Evolutionary conservation across 2,329 filamentous ascomycete species (phyloP).

Genomic region (Trichothecium sympodiale): DNA sequence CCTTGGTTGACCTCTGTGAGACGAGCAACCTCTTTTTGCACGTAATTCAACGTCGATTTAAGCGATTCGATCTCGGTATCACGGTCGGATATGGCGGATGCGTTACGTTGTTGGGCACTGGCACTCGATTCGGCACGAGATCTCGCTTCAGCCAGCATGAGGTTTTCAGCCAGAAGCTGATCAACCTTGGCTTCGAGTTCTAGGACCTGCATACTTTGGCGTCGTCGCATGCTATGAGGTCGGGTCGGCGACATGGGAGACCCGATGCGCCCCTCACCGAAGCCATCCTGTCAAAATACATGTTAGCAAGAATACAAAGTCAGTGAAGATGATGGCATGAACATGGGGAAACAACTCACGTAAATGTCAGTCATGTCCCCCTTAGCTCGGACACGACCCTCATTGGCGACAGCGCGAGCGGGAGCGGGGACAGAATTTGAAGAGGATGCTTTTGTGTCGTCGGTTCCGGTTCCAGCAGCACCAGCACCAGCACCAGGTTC

Average conservation of each 20-base stretch:
- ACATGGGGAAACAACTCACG: conserved; percentile 49
- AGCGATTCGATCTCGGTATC: conserved; percentile 80
- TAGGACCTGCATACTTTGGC: conserved; percentile 93
- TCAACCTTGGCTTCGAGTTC: conserved; percentile 83
- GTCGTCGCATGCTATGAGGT: conserved; percentile 89
- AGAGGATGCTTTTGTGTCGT: conserved; percentile 11
- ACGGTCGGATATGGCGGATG: conserved; percentile 64
- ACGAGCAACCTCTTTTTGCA: conserved; percentile 72
- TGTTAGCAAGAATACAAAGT: conserved; percentile 2
- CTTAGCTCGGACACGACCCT: conserved; percentile 72
- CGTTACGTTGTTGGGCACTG: conserved; percentile 46
- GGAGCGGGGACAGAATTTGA: conserved; percentile 3
- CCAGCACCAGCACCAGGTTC: too few species aligned
- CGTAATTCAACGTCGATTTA: conserved; percentile 63
- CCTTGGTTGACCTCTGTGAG: conserved; percentile 75
- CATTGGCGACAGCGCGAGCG: conserved; percentile 60
- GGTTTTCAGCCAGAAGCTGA: conserved; percentile 76
- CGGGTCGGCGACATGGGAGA: conserved; percentile 88
- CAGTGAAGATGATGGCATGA: background rate
- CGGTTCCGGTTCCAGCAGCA: too few species aligned
- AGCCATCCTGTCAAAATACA: conserved; percentile 62
- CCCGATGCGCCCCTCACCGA: conserved; percentile 74
- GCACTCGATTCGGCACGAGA: conserved; percentile 55
- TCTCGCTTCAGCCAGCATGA: conserved; percentile 62
- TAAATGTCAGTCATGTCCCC: conserved; percentile 81